Evolutionary conservation across 768 basidiomycete species (phyloP).

Genomic region (Tylopilus sp.): DNA sequence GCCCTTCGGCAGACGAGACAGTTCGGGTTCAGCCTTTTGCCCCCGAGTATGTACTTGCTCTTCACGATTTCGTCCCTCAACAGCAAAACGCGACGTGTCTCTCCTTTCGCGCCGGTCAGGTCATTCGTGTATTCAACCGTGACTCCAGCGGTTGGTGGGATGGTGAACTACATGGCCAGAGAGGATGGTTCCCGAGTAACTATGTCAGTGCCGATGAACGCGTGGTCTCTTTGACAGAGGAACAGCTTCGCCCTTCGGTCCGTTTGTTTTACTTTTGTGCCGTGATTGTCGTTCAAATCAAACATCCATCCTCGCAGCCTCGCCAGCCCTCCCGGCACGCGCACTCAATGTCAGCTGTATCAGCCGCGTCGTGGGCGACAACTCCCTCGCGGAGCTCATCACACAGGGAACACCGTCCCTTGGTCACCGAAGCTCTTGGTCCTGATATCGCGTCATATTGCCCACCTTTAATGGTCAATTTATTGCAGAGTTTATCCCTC

Average conservation of each 20-base stretch:
- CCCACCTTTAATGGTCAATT: constrained; percentile 76
- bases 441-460: constrained; percentile 60
- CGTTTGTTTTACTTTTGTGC: constrained; percentile 27
- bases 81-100: constrained; percentile 76
- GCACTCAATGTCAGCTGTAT: constrained; percentile 49
- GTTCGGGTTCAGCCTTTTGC: constrained; percentile 35
- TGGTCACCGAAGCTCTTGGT: constrained; percentile 43
- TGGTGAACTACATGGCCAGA: constrained; percentile 81
- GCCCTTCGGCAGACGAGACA: constrained; percentile 46
- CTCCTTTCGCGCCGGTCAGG: constrained; percentile 84
- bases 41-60: constrained; percentile 80
- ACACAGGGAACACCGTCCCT: constrained; percentile 41
- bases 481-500: constrained; percentile 81
- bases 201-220: constrained; percentile 74
- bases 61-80: constrained; percentile 85
- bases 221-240: constrained; percentile 48
- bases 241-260: constrained; percentile 47
- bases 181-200: constrained; percentile 99
- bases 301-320: constrained; percentile 18
- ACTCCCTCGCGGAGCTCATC: constrained; percentile 38
- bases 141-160: constrained; percentile 98
- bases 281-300: not conserved
- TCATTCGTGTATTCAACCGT: constrained; percentile 86
- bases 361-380: constrained; percentile 53
- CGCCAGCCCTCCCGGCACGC: constrained; percentile 42